Evolutionary conservation across 2,329 filamentous ascomycete genomes (phyloP).

Genomic region (Aspergillus sp.): DNA sequence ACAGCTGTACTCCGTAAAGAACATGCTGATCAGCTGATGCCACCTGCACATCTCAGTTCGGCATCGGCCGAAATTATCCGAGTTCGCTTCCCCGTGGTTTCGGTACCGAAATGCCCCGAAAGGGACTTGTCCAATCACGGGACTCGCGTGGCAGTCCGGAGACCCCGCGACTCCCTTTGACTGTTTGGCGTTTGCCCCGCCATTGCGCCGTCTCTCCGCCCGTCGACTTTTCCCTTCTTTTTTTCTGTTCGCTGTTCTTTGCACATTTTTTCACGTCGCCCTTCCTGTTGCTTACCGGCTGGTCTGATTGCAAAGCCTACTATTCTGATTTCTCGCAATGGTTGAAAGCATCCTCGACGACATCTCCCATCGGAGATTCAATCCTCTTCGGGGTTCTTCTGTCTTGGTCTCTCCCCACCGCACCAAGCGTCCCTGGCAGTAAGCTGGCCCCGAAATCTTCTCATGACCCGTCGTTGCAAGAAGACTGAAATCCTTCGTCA

Average conservation of each 20-base stretch:
- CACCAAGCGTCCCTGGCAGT: constrained; percentile 98
- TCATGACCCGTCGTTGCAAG: neutral
- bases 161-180: constrained; percentile 19
- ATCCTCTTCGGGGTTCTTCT: constrained; percentile 86
- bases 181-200: constrained; percentile 8
- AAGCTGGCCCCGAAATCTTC: constrained; percentile 43
- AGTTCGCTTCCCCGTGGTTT: neutral
- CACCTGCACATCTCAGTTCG: too few relatives aligned
- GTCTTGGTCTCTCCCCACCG: constrained; percentile 93
- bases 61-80: neutral
- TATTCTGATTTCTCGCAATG: constrained; percentile 50
- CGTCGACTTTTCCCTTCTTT: constrained; percentile 2
- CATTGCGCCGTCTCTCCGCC: neutral
- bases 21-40: too few relatives aligned
- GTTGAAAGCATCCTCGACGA: constrained; percentile 80
- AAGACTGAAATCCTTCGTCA: neutral
- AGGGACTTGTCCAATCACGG: neutral
- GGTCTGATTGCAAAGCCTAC: neutral
- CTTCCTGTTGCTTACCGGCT: neutral
- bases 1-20: too few relatives aligned
- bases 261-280: neutral
- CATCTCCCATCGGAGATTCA: constrained; percentile 93
- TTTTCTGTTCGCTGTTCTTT: neutral
- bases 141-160: constrained; percentile 10
- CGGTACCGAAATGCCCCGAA: constrained; percentile 4